Evolutionary conservation across 1,284 basidiomycete genomes (phyloP).

Genomic region (Moesziomyces aphidis): DNA sequence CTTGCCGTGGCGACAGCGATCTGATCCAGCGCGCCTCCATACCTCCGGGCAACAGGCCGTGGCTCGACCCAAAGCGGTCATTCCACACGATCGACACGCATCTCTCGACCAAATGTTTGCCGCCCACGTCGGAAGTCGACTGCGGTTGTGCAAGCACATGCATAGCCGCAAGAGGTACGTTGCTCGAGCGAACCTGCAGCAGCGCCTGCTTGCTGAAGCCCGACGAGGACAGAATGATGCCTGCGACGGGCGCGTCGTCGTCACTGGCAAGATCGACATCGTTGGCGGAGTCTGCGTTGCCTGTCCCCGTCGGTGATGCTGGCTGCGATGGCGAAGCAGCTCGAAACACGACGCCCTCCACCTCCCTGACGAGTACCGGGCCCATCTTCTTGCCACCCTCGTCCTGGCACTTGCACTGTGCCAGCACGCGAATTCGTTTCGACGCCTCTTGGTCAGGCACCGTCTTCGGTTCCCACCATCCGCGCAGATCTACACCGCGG

Average conservation of each 20-base stretch:
- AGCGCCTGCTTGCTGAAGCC: constrained; percentile 56
- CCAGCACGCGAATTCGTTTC: constrained; percentile 76
- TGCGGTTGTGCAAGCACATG: constrained; percentile 31
- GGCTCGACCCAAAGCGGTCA: constrained; percentile 21
- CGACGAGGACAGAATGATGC: constrained; percentile 26
- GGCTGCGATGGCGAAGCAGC: constrained; percentile 7
- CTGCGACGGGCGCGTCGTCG: constrained; percentile 6
- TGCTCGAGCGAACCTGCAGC: constrained; percentile 46
- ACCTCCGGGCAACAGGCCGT: constrained; percentile 27
- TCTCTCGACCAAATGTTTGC: constrained; percentile 7
- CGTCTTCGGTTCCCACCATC: constrained; percentile 88
- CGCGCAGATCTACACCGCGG: constrained; percentile 86
- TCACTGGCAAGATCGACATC: not conserved
- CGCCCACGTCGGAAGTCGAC: not conserved
- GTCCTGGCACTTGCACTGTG: constrained; percentile 79
- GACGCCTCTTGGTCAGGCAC: constrained; percentile 64
- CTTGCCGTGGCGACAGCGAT: not conserved
- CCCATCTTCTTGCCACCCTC: constrained; percentile 82
- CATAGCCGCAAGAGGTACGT: constrained; percentile 39
- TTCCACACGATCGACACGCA: constrained; percentile 47
- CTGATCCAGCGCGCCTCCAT: constrained; percentile 34
- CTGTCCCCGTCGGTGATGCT: no score
- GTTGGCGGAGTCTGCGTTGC: no score
- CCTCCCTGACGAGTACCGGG: constrained; percentile 83
- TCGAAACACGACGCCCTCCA: constrained; percentile 72